Base-by-base conservation (phyloP, 2,329 filamentous ascomycete species). In the Aspergillus spinulosporus region DNA sequence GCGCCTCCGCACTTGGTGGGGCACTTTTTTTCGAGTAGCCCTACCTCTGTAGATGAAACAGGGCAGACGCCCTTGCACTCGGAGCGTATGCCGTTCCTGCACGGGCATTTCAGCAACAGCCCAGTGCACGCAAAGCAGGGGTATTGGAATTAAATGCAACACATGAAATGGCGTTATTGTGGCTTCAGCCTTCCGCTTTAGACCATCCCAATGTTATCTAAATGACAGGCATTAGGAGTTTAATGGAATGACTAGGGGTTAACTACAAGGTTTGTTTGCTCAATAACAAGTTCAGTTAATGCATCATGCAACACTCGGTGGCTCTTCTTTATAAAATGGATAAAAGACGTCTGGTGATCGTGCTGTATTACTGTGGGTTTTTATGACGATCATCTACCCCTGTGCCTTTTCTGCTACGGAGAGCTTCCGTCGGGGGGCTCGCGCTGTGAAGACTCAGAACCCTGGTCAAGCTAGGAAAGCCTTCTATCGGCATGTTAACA, bases 341-440 rank as follows among this genome's bases (percentile, higher is more conserved):
- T 21, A 21, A 21, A 21, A 21, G 21, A 21, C 21, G 21, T 21
- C 21, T 21, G 21, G 21, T 21, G 21, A 21, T 21, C 21, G 21
- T 21, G 21, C 21, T 21, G 21, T 21, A 21, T 21, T 21, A 21
- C 21, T 21, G 21, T 21, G 21, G 21, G 21, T 21, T 21, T 21
- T 52, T 45, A 62, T 62, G 58, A 58, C 15, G 59, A 61, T 63
- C 59, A 55, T 34, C 57, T 44, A 15, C 28, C 37, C 36, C 34
- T 40, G 50, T 42, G 9, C 59, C 59, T 11, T 53, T 61, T 61
- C 55, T 44, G 61, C 12, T 45, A 63, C 57, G 57, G 61, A 58
- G 49, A 60, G 48, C 12, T 29, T 54, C 54, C 57, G 51, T 21
- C 21, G 36, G 15, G 44, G 44, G 28, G 21, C 21, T 21, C 21